Conservation (phyloP, 2,329 filamentous ascomycete genomes). For the Aplosporella prunicola region DNA sequence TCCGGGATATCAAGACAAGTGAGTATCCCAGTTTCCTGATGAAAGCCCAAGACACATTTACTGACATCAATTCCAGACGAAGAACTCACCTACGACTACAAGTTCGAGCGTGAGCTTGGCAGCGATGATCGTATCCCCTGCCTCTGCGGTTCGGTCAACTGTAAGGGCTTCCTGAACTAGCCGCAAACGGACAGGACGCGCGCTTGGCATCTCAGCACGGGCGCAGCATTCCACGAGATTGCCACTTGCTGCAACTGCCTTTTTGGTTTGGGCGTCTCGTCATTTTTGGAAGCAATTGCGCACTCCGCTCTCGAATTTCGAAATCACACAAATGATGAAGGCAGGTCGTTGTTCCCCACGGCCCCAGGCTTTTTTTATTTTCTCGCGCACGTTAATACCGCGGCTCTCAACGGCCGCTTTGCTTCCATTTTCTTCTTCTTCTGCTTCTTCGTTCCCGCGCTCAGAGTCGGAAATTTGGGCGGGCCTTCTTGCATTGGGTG, state of each 20-base stretch:
- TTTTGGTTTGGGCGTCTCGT: too few relatives aligned
- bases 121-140: conserved; percentile 94
- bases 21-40: conserved; percentile 36
- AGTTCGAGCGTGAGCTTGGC: conserved; percentile 95
- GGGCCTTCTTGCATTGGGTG: conserved; percentile 10
- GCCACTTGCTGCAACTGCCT: too few relatives aligned
- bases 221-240: too few relatives aligned
- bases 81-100: conserved; percentile 99
- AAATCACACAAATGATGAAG: too few relatives aligned
- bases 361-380: too few relatives aligned
- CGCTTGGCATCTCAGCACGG: too few relatives aligned
- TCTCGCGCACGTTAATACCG: too few relatives aligned
- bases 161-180: conserved; percentile 97
- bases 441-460: conserved; percentile 5
- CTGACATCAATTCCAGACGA: conserved; percentile 56
- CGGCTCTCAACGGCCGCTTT: too few relatives aligned
- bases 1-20: conserved; percentile 93
- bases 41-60: background rate
- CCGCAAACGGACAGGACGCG: too few relatives aligned
- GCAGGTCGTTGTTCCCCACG: too few relatives aligned
- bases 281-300: too few relatives aligned
- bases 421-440: conserved; percentile 2
- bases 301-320: too few relatives aligned
- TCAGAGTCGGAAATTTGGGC: conserved; percentile 9
- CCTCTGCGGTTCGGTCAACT: conserved; percentile 88